Conservation (phyloP, 1,284 basidiomycete genomes). For the Megacollybia platyphylla region DNA sequence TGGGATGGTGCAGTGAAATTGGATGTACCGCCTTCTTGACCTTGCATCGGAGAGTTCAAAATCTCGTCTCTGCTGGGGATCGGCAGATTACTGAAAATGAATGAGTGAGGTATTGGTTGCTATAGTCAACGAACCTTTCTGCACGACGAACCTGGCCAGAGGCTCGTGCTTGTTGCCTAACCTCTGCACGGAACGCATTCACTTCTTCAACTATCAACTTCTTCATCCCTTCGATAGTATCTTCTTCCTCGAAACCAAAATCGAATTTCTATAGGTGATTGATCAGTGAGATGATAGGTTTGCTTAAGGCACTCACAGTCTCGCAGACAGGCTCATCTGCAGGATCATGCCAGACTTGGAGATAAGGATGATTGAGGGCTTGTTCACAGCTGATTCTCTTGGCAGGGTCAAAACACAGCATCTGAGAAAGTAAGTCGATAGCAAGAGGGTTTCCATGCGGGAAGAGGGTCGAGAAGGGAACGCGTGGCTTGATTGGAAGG, state of each 20-base stretch:
- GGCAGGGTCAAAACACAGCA: constrained; percentile 94
- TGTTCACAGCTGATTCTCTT: constrained; percentile 94
- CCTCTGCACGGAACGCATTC: constrained; percentile 76
- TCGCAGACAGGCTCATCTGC: constrained; percentile 79
- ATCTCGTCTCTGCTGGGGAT: constrained; percentile 74
- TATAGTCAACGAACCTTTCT: constrained; percentile 39
- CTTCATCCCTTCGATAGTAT: constrained; percentile 96
- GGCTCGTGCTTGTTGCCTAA: constrained; percentile 65
- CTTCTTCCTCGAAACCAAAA: constrained; percentile 96
- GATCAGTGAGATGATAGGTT: constrained; percentile 4
- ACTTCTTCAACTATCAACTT: constrained; percentile 92
- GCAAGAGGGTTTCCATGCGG: constrained; percentile 90
- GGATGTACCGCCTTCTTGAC: constrained; percentile 63
- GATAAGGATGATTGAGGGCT: constrained; percentile 89
- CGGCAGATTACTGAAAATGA: constrained; percentile 35
- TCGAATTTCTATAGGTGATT: constrained; percentile 65
- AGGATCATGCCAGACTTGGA: constrained; percentile 93
- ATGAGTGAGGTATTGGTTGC: not conserved
- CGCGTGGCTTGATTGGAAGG: constrained; percentile 89
- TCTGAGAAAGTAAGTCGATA: constrained; percentile 83
- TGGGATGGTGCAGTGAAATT: constrained; percentile 37
- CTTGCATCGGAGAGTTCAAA: constrained; percentile 58
- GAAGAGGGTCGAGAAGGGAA: constrained; percentile 86
- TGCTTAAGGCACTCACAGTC: constrained; percentile 27
- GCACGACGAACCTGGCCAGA: constrained; percentile 57